Percentiles rank a stretch among this genome's conserved stretches.
Evolutionary conservation across 73 alveolate species (phyloP).

Genomic region (Halteria grandinella): DNA sequence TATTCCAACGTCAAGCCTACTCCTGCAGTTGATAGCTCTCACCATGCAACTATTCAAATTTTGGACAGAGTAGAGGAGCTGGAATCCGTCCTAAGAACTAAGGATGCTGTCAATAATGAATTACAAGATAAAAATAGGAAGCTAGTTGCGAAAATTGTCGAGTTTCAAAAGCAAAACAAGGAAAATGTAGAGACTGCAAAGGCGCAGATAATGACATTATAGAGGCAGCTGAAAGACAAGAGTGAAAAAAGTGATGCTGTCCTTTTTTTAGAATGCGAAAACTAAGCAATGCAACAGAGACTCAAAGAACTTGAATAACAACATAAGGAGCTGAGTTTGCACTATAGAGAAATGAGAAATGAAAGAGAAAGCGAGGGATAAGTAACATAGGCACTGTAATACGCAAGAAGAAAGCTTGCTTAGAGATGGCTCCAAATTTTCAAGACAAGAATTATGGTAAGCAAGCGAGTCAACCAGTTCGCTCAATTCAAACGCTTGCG

Average conservation of each 20-base stretch:
- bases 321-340: neutral
- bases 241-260: neutral
- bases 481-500: too few relatives aligned
- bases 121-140: neutral
- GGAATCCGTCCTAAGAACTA: slow-evolving; percentile 1
- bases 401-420: too few relatives aligned
- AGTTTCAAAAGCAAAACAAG: slow-evolving; percentile 8
- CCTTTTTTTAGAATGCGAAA: too few relatives aligned
- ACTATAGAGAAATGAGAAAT: too few relatives aligned
- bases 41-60: too few relatives aligned
- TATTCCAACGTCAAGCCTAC: too few relatives aligned
- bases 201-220: slow-evolving; percentile 4
- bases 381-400: too few relatives aligned
- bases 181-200: slow-evolving; percentile 27
- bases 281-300: neutral
- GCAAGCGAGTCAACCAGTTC: too few relatives aligned
- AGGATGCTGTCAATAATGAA: slow-evolving; percentile 1
- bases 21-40: too few relatives aligned
- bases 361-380: too few relatives aligned
- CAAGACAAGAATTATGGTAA: too few relatives aligned
- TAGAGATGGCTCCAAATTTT: too few relatives aligned
- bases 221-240: slow-evolving; percentile 2
- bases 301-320: slow-evolving; percentile 7
- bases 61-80: slow-evolving; percentile 18
- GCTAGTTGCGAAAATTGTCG: neutral